phyloP scores from a whole-genome alignment of 306 rosid genomes.

The Quercus berberidifolia region DNA sequence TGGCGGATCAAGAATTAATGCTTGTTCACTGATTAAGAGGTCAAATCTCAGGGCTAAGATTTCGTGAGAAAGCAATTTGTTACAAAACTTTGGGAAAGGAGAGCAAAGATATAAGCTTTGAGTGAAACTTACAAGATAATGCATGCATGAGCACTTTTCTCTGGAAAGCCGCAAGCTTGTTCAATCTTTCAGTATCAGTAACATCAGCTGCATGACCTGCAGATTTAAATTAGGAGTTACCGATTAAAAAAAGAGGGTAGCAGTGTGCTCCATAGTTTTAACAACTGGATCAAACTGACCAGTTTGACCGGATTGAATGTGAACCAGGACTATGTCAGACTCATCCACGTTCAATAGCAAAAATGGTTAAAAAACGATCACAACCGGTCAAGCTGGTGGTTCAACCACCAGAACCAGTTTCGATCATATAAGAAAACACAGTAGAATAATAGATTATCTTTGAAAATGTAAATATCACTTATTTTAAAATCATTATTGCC shows the following conservation, averaged over 20 bases:
- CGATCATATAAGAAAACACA: too few relatives aligned
- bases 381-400: too few relatives aligned
- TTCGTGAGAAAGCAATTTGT: neutral
- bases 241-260: neutral
- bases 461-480: too few relatives aligned
- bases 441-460: too few relatives aligned
- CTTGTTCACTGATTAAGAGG: neutral
- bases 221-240: neutral
- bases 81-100: neutral
- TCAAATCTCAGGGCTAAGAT: neutral
- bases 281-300: neutral
- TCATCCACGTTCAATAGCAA: too few relatives aligned
- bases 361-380: too few relatives aligned
- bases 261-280: neutral
- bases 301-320: too few relatives aligned
- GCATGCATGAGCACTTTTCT: constrained; percentile 82
- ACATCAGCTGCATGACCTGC: constrained; percentile 28
- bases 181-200: constrained; percentile 55
- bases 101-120: neutral
- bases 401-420: too few relatives aligned
- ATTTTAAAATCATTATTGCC: too few relatives aligned
- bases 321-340: too few relatives aligned
- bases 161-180: constrained; percentile 86
- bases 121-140: constrained; percentile 54
- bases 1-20: neutral